Evolutionary conservation across 257 asterid species (phyloP), one percentile per base, ranked within the genome.

Genomic region (Primulina eburnea): DNA sequence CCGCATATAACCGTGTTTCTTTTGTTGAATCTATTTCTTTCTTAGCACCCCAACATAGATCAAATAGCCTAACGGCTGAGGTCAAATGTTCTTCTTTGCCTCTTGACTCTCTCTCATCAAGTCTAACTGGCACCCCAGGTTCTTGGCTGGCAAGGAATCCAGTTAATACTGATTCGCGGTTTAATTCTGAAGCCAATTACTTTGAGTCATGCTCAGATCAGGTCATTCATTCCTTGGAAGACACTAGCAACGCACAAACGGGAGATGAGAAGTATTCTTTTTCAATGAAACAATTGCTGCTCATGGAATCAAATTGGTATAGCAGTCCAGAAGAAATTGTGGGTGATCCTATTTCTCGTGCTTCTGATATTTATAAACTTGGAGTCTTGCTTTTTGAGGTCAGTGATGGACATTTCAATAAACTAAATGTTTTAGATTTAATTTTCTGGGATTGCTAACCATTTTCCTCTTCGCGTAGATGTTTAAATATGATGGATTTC

Each of bases 321-420:
- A 70, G 77, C 37, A 80, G 92, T 67, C 97, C 97, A 1, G 99
- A 94, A 73, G 97, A 94, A 79, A 76, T 62, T 67, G 71, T 86
- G 33, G 92, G 90, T 69, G 80, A 78, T 70, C 71, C 83, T 64
- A 63, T 75, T 69, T 74, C 89, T 65, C 84, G 88, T 79, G 87
- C 97, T 55, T 91, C 99, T 0, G 99, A 91, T 76, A 68, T 89
- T 72, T 94, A 91, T 83, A 90, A 88, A 10, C 97, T 94, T 2
- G 99, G 99, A 7, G 91, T 91, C 61, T 87, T 94, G 50, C 96
- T 94, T 59, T 94, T 94, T 80, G 99, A 94, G 97, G 99, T 87
- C 65, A 74, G 73, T 77, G 57, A 24, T 40, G 24, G 33, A 55
- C 30, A 17, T 17, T 26, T 59, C 20, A n/a, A n/a, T 65, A 24